These are phyloP conservation scores for Lolium perenne DNA, from an alignment of 176 grass and related monocot species.

Conservation along the genomic window DNA sequence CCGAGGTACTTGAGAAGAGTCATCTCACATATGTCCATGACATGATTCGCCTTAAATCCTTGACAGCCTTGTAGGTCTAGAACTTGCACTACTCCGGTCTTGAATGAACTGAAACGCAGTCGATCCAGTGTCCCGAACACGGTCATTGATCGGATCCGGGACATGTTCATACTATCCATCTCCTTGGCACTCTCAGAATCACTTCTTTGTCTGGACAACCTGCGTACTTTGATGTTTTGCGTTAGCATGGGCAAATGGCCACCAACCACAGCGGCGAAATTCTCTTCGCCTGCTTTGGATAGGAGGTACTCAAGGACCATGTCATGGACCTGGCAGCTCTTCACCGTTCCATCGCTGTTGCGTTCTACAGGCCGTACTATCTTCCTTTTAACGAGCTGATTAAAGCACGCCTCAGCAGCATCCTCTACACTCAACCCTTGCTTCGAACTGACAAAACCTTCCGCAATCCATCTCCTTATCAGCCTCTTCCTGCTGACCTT, in stretches of 20 bases:
- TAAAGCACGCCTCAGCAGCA: no score
- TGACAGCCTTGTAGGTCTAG: background rate
- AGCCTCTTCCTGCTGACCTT: background rate
- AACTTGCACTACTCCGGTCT: background rate
- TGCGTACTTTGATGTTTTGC: slow-evolving; percentile 19
- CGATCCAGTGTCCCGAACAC: background rate
- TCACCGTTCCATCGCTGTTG: no score
- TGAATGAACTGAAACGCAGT: background rate
- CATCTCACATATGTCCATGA: background rate
- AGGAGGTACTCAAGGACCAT: no score
- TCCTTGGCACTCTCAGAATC: background rate
- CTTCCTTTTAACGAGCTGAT: no score
- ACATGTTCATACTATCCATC: background rate
- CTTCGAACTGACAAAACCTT: no score
- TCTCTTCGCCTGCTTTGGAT: background rate
- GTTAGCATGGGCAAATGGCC: background rate
- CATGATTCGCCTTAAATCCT: background rate
- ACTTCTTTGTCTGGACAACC: background rate
- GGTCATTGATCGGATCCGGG: no score
- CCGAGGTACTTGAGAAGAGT: background rate
- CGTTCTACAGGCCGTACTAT: no score
- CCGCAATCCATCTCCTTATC: background rate
- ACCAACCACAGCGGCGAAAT: slow-evolving; percentile 23
- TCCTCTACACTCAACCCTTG: no score
- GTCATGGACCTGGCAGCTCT: no score